phyloP scores from a whole-genome alignment of 768 basidiomycete genomes.

The Imleria badia region DNA sequence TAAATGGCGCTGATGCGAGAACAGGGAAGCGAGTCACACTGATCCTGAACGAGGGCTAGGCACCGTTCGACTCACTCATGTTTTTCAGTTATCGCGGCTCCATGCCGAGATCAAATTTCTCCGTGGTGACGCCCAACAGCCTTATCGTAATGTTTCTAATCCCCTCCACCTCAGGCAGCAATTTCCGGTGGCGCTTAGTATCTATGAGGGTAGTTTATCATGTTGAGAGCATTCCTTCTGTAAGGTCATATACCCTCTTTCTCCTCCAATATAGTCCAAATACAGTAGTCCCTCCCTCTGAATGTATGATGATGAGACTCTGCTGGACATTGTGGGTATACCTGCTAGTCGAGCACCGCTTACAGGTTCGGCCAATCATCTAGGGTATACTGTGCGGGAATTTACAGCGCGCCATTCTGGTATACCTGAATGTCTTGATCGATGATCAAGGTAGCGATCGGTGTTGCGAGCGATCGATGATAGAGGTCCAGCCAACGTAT shows the following conservation, averaged over 20 bases:
- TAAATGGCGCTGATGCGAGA: conserved; percentile 11
- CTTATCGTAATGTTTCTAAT: conserved; percentile 38
- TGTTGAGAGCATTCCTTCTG: too few relatives aligned
- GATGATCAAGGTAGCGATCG: background rate
- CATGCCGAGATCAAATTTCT: conserved; percentile 39
- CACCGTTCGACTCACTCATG: conserved; percentile 18
- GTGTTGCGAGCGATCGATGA: background rate
- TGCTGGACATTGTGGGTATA: too few relatives aligned
- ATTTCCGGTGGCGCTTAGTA: too few relatives aligned
- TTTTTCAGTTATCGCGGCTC: conserved; percentile 32
- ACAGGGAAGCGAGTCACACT: conserved; percentile 31
- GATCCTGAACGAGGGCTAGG: conserved; percentile 1
- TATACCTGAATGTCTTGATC: background rate
- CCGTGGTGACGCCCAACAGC: conserved; percentile 29
- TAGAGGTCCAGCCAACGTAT: too few relatives aligned
- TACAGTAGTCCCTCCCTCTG: too few relatives aligned
- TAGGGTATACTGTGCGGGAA: background rate
- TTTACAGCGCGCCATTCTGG: background rate
- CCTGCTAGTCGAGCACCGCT: too few relatives aligned
- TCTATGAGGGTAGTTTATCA: too few relatives aligned
- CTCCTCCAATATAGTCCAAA: too few relatives aligned
- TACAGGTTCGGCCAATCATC: too few relatives aligned
- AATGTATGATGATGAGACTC: too few relatives aligned
- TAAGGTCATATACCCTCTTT: too few relatives aligned
- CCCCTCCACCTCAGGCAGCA: too few relatives aligned